Percentiles rank a stretch among this genome's conserved stretches.
phyloP scores from a whole-genome alignment of 352 stramenopile species.

The Phytopythium boreale region DNA sequence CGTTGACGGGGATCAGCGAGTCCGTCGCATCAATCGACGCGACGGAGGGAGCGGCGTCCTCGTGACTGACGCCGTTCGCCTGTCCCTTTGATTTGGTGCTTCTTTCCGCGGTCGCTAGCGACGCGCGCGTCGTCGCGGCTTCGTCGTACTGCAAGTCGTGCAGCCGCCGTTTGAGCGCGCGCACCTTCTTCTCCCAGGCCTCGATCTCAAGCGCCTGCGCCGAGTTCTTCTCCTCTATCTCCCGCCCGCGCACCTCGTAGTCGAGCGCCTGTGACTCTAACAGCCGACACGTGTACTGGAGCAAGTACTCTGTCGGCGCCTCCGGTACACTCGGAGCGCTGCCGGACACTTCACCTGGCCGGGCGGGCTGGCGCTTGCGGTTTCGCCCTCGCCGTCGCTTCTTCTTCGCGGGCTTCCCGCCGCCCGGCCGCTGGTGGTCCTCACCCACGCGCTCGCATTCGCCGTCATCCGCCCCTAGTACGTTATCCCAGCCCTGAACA shows the following conservation, averaged over 20 bases:
- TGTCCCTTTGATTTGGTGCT: background rate
- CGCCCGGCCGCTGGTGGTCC: background rate
- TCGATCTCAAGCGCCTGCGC: slow-evolving; percentile 24
- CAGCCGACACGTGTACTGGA: slow-evolving; percentile 37
- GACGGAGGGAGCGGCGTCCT: background rate
- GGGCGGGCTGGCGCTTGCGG: slow-evolving; percentile 7
- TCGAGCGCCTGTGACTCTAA: slow-evolving; percentile 37
- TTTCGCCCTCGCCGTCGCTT: slow-evolving; percentile 6
- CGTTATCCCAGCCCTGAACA: background rate
- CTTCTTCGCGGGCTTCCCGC: slow-evolving; percentile 6
- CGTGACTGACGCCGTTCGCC: background rate
- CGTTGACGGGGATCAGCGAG: slow-evolving; percentile 18
- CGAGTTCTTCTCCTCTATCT: slow-evolving; percentile 42
- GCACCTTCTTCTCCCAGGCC: slow-evolving; percentile 38
- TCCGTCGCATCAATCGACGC: slow-evolving; percentile 4
- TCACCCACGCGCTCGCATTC: background rate
- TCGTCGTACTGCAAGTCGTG: slow-evolving; percentile 23
- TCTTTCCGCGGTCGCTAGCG: background rate
- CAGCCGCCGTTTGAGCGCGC: slow-evolving; percentile 23
- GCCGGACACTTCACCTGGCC: background rate
- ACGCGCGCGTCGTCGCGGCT: background rate
- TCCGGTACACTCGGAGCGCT: slow-evolving; percentile 3
- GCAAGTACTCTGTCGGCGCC: slow-evolving; percentile 33
- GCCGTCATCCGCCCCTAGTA: background rate
- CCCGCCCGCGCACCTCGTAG: slow-evolving; percentile 35